These are phyloP conservation scores for Venturia nashicola DNA, from an alignment of 2,329 filamentous ascomycete species.

Conservation along the genomic window DNA sequence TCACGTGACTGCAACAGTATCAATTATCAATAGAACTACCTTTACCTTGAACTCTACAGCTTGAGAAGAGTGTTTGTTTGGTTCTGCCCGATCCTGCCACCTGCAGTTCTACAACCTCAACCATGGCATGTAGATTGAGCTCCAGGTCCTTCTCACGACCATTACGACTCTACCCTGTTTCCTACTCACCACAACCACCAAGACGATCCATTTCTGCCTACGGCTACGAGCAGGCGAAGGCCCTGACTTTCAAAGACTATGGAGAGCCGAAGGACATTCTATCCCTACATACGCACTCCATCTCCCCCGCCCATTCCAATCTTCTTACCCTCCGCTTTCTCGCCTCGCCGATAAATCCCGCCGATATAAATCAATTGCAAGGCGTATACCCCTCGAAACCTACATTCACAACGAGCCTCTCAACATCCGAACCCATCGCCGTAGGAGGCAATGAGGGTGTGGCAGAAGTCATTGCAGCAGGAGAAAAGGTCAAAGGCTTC, in stretches of 20 bases:
- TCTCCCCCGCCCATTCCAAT: slow-evolving; percentile 59
- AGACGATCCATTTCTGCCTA: slow-evolving; percentile 41
- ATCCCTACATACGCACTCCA: slow-evolving; percentile 62
- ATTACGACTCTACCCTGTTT: not conserved
- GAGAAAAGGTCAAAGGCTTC: slow-evolving; percentile 49
- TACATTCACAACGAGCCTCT: slow-evolving; percentile 60
- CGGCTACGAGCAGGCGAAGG: slow-evolving; percentile 75
- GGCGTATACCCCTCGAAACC: slow-evolving; percentile 88
- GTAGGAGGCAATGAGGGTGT: slow-evolving; percentile 86
- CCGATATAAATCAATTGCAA: slow-evolving; percentile 96
- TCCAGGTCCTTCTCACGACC: not conserved
- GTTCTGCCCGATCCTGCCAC: not conserved
- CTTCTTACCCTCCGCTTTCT: slow-evolving; percentile 74
- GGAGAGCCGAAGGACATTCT: slow-evolving; percentile 63
- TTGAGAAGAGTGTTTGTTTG: not conserved
- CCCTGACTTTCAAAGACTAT: slow-evolving; percentile 62
- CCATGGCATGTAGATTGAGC: not conserved
- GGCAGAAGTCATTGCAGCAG: slow-evolving; percentile 70
- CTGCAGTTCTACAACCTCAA: not conserved
- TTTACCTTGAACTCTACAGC: not conserved
- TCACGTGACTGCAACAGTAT: not conserved
- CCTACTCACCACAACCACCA: not conserved
- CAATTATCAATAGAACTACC: not conserved
- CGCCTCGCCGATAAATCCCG: slow-evolving; percentile 86
- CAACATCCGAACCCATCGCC: slow-evolving; percentile 63